Conservation (phyloP, 768 basidiomycete genomes). For the Trametes elegans region DNA sequence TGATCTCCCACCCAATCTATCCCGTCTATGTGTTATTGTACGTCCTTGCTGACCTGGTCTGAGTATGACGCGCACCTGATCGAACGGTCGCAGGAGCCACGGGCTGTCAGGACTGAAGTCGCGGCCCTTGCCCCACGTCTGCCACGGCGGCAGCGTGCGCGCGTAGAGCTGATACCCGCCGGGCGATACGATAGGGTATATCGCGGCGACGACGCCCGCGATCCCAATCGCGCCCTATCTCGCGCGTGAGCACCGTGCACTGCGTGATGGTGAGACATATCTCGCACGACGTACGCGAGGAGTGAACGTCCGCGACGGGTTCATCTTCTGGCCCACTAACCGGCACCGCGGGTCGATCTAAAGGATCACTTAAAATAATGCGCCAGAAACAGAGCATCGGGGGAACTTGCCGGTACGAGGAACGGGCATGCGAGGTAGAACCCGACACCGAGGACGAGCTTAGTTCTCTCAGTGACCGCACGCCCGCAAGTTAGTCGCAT, state of each 20-base stretch:
- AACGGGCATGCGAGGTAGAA: conserved; percentile 68
- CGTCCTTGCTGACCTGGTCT: too few relatives aligned
- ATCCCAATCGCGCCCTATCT: conserved; percentile 68
- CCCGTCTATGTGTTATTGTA: too few relatives aligned
- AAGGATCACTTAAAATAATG: neutral
- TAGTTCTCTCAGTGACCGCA: neutral
- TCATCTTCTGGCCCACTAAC: conserved; percentile 71
- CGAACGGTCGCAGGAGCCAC: conserved; percentile 63
- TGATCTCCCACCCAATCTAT: conserved; percentile 51
- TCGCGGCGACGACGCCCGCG: conserved; percentile 63
- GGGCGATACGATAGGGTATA: conserved; percentile 62
- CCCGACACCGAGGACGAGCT: conserved; percentile 63
- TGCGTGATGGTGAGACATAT: neutral
- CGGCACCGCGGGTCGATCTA: conserved; percentile 59
- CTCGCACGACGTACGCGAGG: conserved; percentile 51
- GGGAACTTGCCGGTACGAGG: conserved; percentile 48
- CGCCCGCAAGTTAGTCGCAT: neutral
- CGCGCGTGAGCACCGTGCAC: neutral
- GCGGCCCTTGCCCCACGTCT: conserved; percentile 54
- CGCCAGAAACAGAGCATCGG: neutral
- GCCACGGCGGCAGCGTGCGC: conserved; percentile 63
- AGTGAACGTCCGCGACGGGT: conserved; percentile 66
- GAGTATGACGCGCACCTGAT: conserved; percentile 58
- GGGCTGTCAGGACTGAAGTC: conserved; percentile 48
- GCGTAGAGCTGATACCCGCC: conserved; percentile 68